Base-by-base conservation (phyloP, 129 eudicot species). In the Scalesia atractyloides region DNA sequence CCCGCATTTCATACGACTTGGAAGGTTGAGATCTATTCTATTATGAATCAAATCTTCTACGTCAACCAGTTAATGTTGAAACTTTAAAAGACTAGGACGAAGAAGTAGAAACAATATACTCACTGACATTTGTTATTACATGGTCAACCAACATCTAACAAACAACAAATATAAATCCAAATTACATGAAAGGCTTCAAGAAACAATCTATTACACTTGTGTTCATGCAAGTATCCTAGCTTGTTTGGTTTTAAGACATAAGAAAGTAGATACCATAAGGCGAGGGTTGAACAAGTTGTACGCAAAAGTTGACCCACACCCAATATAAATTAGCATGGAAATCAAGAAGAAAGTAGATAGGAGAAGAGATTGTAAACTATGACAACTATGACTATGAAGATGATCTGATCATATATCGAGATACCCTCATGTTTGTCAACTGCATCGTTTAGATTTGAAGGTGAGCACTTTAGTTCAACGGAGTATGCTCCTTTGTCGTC, bases 381-480 rank as follows among this genome's bases (percentile, higher is more conserved):
- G 30, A 44, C 63, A 18, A 83, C 56, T 46, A 87, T 44, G 52
- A 89, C 68, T 80, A 87, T 41, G 69, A 87, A 43, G 65, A 87
- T 75, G 58, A 85, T 72, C 82, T 87, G 96, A 68, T 90, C 85
- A 17, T 58, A 49, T 50, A 90, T 49, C 48, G 96, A 78, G 58
- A 89, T 84, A 10, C 65, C 74, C 69, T 73, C 76, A 49, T 62
- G 30, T 56, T 78, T 75, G 65, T 82, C 82, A 36, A 78, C 63
- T 20, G 76, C 84, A 0, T 74, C 84, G 67, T 76, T 72, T 15
- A 84, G 82, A 72, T 68, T 72, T 39, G 84, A 71, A 82, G 90
- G 85, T 56, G 82, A 80, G 72, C 88, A 86, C 74, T 79, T 84
- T 80, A 86, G 83, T 66, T 89, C 90, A 50, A 89, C 69, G 16